A percentile compares a stretch with the other conserved stretches of the same genome.
Evolutionary conservation across 306 rosid genomes (phyloP).

Genomic region (Mucuna pruriens): DNA sequence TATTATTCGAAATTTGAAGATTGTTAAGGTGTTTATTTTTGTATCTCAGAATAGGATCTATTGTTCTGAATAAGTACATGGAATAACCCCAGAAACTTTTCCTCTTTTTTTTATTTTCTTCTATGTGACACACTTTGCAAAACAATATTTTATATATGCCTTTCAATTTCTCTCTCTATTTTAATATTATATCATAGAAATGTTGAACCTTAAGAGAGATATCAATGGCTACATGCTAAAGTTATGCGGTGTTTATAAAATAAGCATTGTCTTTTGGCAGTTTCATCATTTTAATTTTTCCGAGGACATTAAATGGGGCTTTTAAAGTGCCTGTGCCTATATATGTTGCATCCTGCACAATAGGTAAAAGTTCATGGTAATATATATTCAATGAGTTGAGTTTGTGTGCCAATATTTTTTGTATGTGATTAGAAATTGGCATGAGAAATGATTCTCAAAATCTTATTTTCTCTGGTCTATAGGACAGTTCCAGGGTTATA

Average conservation of each 20-base stretch:
- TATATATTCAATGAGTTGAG: constrained; percentile 20
- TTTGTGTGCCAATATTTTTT: constrained; percentile 27
- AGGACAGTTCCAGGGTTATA: constrained; percentile 95
- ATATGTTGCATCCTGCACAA: not conserved
- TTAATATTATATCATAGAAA: constrained; percentile 4
- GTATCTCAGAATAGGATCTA: constrained; percentile 27
- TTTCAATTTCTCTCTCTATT: not conserved
- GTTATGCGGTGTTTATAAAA: constrained; percentile 5
- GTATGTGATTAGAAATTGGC: constrained; percentile 33
- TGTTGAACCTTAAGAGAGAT: constrained; percentile 19
- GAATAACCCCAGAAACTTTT: not conserved
- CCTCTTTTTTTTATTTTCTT: constrained; percentile 2
- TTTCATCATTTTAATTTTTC: constrained; percentile 26
- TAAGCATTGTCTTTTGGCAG: constrained; percentile 9
- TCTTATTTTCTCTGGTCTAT: constrained; percentile 64
- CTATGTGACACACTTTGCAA: constrained; percentile 9
- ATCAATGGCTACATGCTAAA: not conserved
- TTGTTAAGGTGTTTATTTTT: constrained; percentile 67
- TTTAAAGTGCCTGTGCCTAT: constrained; percentile 11
- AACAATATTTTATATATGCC: not conserved
- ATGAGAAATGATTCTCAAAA: constrained; percentile 54
- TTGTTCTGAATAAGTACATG: constrained; percentile 25
- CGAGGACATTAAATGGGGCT: not conserved
- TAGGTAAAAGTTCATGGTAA: not conserved
- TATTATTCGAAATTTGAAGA: constrained; percentile 81